Evolutionary conservation across 148 eudicot genomes (phyloP).

Genomic region (Pouteria glomerata): DNA sequence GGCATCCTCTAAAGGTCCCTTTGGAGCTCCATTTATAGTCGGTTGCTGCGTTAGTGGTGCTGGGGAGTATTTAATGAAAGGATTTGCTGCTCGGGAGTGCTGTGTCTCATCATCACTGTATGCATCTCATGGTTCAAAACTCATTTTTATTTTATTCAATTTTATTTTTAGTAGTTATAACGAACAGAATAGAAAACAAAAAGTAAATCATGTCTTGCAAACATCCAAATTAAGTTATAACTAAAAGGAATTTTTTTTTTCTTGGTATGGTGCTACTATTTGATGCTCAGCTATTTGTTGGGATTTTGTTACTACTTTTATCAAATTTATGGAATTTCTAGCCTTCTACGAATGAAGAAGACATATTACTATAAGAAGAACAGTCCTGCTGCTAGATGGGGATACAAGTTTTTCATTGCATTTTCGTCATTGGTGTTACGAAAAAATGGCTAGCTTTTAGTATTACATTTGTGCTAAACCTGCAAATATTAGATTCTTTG

Average conservation of each 20-base stretch:
- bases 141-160: neutral
- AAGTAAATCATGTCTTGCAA: neutral
- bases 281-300: neutral
- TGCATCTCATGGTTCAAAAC: constrained; percentile 8
- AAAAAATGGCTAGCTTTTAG: neutral
- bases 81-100: constrained; percentile 88
- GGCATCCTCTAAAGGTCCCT: constrained; percentile 79
- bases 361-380: neutral
- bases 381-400: neutral
- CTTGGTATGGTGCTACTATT: neutral
- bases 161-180: neutral
- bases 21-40: constrained; percentile 52
- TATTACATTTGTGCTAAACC: neutral
- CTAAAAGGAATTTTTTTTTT: neutral
- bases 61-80: constrained; percentile 90
- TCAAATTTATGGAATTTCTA: neutral
- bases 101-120: constrained; percentile 78
- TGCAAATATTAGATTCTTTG: neutral
- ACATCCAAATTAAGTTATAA: neutral
- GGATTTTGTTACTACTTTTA: neutral
- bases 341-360: neutral
- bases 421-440: no score
- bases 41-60: constrained; percentile 94
- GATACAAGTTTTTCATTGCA: no score
- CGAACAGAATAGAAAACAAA: neutral